Evolutionary conservation across 371 early-diverging fungal genomes (phyloP).

Genomic region (Apophysomyces sp.): DNA sequence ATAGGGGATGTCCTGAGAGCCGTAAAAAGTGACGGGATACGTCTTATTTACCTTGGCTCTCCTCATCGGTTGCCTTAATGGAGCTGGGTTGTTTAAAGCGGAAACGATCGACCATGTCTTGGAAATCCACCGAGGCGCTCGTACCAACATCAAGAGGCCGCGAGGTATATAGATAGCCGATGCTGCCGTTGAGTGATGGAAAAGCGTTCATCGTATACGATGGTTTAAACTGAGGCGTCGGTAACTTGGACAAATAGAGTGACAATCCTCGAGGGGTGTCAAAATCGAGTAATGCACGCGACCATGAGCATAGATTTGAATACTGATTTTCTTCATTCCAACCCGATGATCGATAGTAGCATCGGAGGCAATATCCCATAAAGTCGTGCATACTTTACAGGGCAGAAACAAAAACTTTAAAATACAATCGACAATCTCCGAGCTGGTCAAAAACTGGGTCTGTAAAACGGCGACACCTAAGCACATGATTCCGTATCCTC

Average conservation of each 20-base stretch:
- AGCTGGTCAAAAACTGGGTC: no score
- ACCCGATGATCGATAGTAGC: constrained; percentile 71
- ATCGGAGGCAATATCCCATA: constrained; percentile 79
- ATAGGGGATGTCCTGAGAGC: not conserved
- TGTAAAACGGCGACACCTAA: no score
- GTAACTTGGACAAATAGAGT: constrained; percentile 69
- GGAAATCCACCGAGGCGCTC: constrained; percentile 58
- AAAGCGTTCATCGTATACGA: constrained; percentile 74
- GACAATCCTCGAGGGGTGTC: constrained; percentile 72
- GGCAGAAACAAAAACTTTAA: not conserved
- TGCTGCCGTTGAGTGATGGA: constrained; percentile 68
- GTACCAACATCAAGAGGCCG: constrained; percentile 61
- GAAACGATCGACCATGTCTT: constrained; percentile 62
- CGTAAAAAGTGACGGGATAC: not conserved
- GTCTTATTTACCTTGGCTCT: constrained; percentile 3
- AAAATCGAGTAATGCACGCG: constrained; percentile 77
- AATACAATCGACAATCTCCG: not conserved
- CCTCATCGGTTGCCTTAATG: not conserved
- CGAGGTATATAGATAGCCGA: constrained; percentile 84
- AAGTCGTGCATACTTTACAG: constrained; percentile 68
- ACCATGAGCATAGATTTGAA: constrained; percentile 72
- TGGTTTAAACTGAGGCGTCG: constrained; percentile 75
- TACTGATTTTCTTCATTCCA: constrained; percentile 84
- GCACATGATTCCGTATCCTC: no score
- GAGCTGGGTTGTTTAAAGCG: constrained; percentile 18